Conservation (phyloP, 345 rosid genomes). For the Dovyalis caffra region DNA sequence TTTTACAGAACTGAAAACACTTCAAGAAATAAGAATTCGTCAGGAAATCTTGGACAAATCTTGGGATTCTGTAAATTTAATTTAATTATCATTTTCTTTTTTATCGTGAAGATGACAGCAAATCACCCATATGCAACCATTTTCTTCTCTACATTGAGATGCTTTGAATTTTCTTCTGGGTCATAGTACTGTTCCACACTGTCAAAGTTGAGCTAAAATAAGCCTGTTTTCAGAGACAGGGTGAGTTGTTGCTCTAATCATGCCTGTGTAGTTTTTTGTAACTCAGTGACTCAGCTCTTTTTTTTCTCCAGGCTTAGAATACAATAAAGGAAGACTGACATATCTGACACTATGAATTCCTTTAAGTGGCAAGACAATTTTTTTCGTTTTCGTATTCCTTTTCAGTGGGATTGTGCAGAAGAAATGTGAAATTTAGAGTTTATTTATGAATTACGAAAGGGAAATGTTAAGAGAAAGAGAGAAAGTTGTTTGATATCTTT, state of each 20-base stretch:
- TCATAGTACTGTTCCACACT: conserved; percentile 13
- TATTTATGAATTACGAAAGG: background rate
- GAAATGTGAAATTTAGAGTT: background rate
- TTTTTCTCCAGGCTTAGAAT: conserved; percentile 16
- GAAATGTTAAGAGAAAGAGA: background rate
- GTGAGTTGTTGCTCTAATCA: conserved; percentile 23
- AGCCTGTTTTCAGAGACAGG: background rate
- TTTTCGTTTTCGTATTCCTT: background rate
- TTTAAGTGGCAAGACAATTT: conserved; percentile 7
- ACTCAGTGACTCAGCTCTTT: background rate
- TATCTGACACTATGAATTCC: conserved; percentile 32
- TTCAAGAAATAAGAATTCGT: conserved; percentile 14
- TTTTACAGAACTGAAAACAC: background rate
- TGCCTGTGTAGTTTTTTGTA: conserved; percentile 14
- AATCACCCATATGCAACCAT: background rate
- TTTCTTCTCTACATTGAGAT: background rate
- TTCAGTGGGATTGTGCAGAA: background rate
- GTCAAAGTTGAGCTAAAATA: conserved; percentile 10
- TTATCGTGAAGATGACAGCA: conserved; percentile 28
- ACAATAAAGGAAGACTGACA: background rate
- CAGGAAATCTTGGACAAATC: conserved; percentile 40
- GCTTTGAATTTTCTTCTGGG: conserved; percentile 10
- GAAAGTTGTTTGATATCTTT: conserved; percentile 16
- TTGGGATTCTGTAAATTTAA: conserved; percentile 33
- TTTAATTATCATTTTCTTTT: conserved; percentile 12